These are phyloP conservation scores for Entoloma clypeatum DNA, from an alignment of 1,284 basidiomycete genomes.

Conservation along the genomic window DNA sequence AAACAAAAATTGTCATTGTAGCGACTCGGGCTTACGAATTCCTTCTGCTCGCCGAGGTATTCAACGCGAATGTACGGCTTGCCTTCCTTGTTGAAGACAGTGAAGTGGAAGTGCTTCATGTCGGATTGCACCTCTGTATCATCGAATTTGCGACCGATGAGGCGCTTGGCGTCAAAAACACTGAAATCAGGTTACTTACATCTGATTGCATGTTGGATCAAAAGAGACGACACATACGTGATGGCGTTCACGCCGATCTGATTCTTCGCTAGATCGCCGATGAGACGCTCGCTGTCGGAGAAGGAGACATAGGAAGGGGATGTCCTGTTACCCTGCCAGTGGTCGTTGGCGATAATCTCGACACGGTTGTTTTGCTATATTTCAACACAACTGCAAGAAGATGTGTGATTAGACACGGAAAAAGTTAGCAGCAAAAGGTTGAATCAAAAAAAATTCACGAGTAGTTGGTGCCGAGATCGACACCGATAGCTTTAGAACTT, in stretches of 20 bases:
- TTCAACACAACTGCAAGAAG: constrained; percentile 20
- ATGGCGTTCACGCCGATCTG: constrained; percentile 74
- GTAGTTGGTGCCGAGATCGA: too few species aligned
- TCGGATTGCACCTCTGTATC: constrained; percentile 75
- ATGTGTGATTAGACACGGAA: too few species aligned
- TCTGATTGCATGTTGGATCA: constrained; percentile 52
- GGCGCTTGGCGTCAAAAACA: constrained; percentile 66
- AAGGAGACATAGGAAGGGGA: constrained; percentile 82
- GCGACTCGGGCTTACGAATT: constrained; percentile 74
- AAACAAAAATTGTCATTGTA: constrained; percentile 1
- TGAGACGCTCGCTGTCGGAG: constrained; percentile 64
- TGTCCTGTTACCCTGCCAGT: constrained; percentile 83
- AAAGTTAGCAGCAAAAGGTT: too few species aligned
- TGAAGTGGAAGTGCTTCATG: constrained; percentile 80
- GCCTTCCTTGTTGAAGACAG: constrained; percentile 61
- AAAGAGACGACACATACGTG: too few species aligned
- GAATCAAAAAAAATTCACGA: too few species aligned
- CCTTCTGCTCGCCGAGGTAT: constrained; percentile 74
- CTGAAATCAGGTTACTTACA: constrained; percentile 28
- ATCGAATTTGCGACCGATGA: constrained; percentile 74
- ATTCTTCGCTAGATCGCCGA: background rate
- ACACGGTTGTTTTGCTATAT: constrained; percentile 58
- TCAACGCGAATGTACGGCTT: constrained; percentile 77
- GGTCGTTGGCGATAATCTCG: constrained; percentile 83
- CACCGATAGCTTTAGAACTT: too few species aligned